phyloP scores from a whole-genome alignment of 2,329 filamentous ascomycete genomes.

The Corniculantispora saksenae region DNA sequence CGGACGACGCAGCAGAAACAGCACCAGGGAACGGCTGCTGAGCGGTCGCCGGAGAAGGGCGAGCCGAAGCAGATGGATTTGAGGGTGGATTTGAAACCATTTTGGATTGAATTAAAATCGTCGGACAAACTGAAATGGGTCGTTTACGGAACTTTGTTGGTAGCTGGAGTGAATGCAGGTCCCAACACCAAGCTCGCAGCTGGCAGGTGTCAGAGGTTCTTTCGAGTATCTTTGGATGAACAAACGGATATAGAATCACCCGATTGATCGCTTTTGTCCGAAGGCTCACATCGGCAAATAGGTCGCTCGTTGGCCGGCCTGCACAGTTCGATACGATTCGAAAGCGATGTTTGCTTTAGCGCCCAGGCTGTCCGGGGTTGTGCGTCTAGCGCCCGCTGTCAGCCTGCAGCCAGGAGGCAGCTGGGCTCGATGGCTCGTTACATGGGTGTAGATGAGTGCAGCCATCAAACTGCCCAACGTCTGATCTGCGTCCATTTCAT shows the following conservation, averaged over 20 bases:
- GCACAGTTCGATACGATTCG: neutral
- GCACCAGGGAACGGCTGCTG: slow-evolving; percentile 10
- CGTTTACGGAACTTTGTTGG: neutral
- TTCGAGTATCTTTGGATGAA: neutral
- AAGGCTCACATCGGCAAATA: no score
- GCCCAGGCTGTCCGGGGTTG: neutral
- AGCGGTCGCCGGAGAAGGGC: neutral
- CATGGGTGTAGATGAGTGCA: neutral
- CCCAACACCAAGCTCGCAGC: no score
- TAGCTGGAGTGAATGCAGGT: neutral
- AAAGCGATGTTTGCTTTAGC: neutral
- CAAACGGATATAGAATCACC: neutral
- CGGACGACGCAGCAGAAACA: neutral
- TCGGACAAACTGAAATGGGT: neutral
- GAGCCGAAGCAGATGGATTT: neutral
- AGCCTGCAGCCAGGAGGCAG: neutral
- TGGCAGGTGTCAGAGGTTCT: no score
- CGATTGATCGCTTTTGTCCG: neutral
- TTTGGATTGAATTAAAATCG: neutral
- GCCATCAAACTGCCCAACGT: neutral
- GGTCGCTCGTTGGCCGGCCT: neutral
- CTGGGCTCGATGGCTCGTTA: neutral
- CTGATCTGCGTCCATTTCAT: neutral
- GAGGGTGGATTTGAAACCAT: neutral
- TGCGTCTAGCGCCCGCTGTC: neutral